Evolutionary conservation across 2,329 filamentous ascomycete species (phyloP), one percentile per base, ranked within the genome.

Genomic region (Arachnomyces sp.): DNA sequence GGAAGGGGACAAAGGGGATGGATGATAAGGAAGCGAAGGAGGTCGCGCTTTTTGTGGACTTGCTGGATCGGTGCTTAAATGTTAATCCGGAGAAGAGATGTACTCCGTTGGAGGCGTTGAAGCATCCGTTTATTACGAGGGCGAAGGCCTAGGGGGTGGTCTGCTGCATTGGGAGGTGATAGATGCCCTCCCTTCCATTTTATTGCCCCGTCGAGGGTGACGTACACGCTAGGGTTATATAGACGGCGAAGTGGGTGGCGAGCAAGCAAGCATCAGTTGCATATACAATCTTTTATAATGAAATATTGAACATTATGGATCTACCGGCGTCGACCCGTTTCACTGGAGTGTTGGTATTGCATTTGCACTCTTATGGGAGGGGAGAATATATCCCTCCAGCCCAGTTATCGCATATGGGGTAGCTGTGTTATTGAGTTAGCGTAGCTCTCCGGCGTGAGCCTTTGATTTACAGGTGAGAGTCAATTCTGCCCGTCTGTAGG

Each of bases 41-140:
- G 53, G 67, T 95, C 46, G 81, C 82, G 43, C 72, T 82, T 39
- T 94, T 98, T 62, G 73, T 87, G 50, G 89, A 96, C 61, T 67
- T 98, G 36, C 67, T 98, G 42, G 89, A 94, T 56, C 82, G 84
- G 40, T 96, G 89, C 58, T 71, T 98, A 48, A 79, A 82, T 43
- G 73, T 96, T 48, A 94, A 96, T 57, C 87, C 90, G 1, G 89
- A 94, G 60, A 94, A 93, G 71, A 77, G 92, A 47, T 84, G 92
- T 54, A 90, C 84, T 34, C 85, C 92, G 0, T 71, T 75, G 11
- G 89, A 96, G 55, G 92, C 92, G 36, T 68, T 96, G 52, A 82
- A 80, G 56, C 90, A 96, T 68, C 84, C 84, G 1, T 96, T 96
- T 63, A 87, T 96, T 52, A 68, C 66, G 17, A 66, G 72, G 16